Conservation (phyloP, 2,329 filamentous ascomycete species). For the Fusarium secorum region DNA sequence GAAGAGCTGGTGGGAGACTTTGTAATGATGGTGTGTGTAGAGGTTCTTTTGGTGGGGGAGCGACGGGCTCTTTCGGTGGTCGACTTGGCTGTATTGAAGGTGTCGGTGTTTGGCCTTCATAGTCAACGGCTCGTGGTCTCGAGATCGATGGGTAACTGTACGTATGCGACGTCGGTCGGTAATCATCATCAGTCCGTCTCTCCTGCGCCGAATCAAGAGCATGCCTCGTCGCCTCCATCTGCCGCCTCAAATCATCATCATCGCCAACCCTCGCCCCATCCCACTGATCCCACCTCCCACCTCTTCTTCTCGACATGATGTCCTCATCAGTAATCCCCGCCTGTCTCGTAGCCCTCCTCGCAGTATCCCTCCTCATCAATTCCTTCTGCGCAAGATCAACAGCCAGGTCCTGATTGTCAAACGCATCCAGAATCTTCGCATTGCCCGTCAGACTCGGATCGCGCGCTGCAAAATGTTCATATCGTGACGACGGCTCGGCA, state of each 20-base stretch:
- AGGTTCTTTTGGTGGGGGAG: conserved; percentile 38
- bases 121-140: conserved; percentile 59
- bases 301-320: conserved; percentile 61
- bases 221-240: conserved; percentile 63
- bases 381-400: conserved; percentile 79
- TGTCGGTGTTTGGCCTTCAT: conserved; percentile 43
- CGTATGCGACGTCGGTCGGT: conserved; percentile 39
- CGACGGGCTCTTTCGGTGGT: conserved; percentile 45
- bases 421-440: conserved; percentile 71
- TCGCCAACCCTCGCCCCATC: conserved; percentile 41
- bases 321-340: conserved; percentile 65
- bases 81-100: conserved; percentile 44
- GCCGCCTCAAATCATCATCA: conserved; percentile 56
- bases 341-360: conserved; percentile 63
- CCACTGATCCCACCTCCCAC: conserved; percentile 56
- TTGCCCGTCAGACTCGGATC: conserved; percentile 69
- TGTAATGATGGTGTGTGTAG: conserved; percentile 5
- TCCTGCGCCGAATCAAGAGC: conserved; percentile 52
- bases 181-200: conserved; percentile 36
- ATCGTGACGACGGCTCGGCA: conserved; percentile 44
- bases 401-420: conserved; percentile 76
- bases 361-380: conserved; percentile 71
- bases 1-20: conserved; percentile 37
- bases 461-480: conserved; percentile 58
- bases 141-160: conserved; percentile 67